phyloP scores from a whole-genome alignment of 768 basidiomycete genomes.

The Leccinum fibrillosum region DNA sequence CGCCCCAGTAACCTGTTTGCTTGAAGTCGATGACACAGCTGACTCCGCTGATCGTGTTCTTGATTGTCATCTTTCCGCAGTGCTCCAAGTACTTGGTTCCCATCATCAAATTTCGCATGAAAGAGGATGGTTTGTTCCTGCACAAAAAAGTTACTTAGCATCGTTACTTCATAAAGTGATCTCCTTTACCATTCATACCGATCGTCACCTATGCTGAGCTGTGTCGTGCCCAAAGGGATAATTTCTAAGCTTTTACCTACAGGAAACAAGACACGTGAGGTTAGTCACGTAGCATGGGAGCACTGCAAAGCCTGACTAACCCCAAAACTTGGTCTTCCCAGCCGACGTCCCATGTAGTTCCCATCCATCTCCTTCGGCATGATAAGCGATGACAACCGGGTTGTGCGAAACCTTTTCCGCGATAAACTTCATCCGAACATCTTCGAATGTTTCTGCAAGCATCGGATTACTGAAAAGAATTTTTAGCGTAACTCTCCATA shows the following conservation, averaged over 20 bases:
- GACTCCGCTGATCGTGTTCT: conserved; percentile 52
- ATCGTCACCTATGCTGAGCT: conserved; percentile 64
- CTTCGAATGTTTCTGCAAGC: conserved; percentile 87
- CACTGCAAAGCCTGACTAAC: conserved; percentile 38
- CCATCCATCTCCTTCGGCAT: conserved; percentile 80
- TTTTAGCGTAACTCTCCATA: conserved; percentile 5
- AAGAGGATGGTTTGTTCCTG: conserved; percentile 86
- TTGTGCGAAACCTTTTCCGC: conserved; percentile 88
- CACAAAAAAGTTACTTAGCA: neutral
- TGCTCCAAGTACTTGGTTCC: conserved; percentile 91
- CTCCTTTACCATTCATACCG: conserved; percentile 63
- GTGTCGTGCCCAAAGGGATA: conserved; percentile 71
- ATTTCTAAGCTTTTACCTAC: conserved; percentile 88
- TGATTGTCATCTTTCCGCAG: conserved; percentile 72
- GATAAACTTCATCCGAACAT: conserved; percentile 73
- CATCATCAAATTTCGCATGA: conserved; percentile 86
- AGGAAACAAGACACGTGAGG: conserved; percentile 9
- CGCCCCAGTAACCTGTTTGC: conserved; percentile 79
- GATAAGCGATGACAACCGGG: conserved; percentile 81
- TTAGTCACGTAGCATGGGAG: conserved; percentile 17
- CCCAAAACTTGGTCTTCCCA: conserved; percentile 90
- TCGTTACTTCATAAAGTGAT: neutral
- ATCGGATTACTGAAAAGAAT: conserved; percentile 68
- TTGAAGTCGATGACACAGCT: conserved; percentile 82
- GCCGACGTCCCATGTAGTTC: conserved; percentile 70